phyloP scores from a whole-genome alignment of 495 filamentous ascomycete species.

The Aspergillus hancockii region DNA sequence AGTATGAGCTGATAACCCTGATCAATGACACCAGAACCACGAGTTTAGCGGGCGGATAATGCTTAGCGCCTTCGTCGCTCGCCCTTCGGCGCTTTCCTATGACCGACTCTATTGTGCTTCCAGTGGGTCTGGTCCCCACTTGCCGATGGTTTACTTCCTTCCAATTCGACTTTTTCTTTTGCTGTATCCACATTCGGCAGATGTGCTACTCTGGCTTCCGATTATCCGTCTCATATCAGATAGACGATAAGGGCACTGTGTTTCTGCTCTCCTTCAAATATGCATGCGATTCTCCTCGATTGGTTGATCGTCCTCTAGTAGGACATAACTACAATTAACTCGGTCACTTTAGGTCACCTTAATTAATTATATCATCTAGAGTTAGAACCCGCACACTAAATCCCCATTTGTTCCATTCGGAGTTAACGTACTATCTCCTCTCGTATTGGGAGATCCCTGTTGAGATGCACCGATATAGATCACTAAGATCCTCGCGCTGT shows the following conservation, averaged over 20 bases:
- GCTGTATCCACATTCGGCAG: background rate
- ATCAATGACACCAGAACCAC: slow-evolving; percentile 1
- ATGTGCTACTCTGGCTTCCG: background rate
- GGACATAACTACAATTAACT: background rate
- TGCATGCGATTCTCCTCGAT: background rate
- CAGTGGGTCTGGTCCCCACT: slow-evolving; percentile 5
- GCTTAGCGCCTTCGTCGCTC: background rate
- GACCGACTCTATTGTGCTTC: background rate
- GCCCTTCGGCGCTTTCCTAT: slow-evolving; percentile 2
- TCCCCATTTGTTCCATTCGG: background rate
- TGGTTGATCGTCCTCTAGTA: background rate
- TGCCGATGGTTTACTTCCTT: slow-evolving; percentile 5
- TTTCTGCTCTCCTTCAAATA: too few species aligned
- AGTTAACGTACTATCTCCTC: background rate
- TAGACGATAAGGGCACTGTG: background rate
- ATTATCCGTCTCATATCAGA: background rate
- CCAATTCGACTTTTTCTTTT: slow-evolving; percentile 2
- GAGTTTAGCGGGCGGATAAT: background rate
- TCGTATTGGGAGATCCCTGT: too few species aligned
- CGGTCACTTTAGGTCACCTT: background rate
- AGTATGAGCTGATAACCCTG: background rate
- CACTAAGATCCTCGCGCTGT: too few species aligned
- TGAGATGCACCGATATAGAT: too few species aligned
- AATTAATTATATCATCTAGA: background rate
- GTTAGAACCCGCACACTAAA: background rate